Base-by-base conservation (phyloP, 1,139 yeast species). In the Meyerozyma smithsonii region DNA sequence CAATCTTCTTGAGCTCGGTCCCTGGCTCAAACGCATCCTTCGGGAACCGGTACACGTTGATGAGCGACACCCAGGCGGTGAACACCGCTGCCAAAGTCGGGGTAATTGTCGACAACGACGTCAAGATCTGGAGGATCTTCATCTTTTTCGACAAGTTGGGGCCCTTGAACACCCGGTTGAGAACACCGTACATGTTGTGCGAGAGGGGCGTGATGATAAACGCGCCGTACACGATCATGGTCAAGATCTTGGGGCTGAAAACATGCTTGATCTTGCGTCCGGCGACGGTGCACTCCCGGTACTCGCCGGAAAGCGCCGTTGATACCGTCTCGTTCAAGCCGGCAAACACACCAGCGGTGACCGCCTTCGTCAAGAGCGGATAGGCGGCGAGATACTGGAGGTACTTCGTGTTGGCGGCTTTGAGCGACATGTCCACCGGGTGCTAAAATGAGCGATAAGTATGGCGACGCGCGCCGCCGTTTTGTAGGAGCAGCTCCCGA, bases 201-300 rank as follows among this genome's bases (percentile, higher is more conserved):
- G 86, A 72, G 35, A 85, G 64, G 5, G 96, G 96, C 0, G 95
- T 85, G 21, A 80, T 74, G 20, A 88, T 70, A 16, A 75, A 59
- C 36, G 80, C 71, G 0, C 95, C 95, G 57, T 83, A 88, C 5
- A 84, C 53, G 6, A 85, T 80, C 87, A 88, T 82, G 44, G 76
- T 70, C 23, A 78, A 65, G 39, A 81, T 74, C 49, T 80, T 77
- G 14, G 62, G 54, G 40, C 73, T 67, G 35, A 72, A 47, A 5
- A 70, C 62, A 46, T 73, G 77, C 20, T 62, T 65, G 42, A 51
- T 37, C 30, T 45, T 44, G 12, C 33, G 42, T 20, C 39, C 39
- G 15, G 61, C 40, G 8, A 58, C 20, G 43, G 46, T 55, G 39
- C 53, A 25, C 28, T 52, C 51, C 28, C 62, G 55, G 44, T 54